These are phyloP conservation scores for Talaromyces sp. DNA, from an alignment of 2,329 filamentous ascomycete species.

Conservation along the genomic window DNA sequence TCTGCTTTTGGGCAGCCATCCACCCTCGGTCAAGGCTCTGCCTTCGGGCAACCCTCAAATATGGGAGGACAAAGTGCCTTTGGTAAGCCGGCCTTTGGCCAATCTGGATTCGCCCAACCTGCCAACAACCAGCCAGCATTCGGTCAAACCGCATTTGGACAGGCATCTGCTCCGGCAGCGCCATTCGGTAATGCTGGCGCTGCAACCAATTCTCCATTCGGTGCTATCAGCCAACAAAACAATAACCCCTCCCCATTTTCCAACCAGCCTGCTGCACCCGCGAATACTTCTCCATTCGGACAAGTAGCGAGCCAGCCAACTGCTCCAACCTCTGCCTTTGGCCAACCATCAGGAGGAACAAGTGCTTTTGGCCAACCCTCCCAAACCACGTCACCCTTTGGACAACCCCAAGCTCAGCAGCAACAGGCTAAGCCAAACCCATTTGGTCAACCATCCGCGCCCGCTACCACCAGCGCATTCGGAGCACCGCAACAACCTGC, in stretches of 20 bases:
- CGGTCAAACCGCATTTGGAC: slow-evolving; percentile 8
- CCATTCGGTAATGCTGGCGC: slow-evolving; percentile 2
- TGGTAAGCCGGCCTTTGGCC: slow-evolving; percentile 25
- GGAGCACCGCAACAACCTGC: slow-evolving; percentile 24
- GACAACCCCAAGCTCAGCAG: slow-evolving; percentile 8
- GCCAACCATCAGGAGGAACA: slow-evolving; percentile 26
- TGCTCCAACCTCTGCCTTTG: slow-evolving; percentile 16
- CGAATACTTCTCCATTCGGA: slow-evolving; percentile 7
- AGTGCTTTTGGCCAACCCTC: slow-evolving; percentile 31
- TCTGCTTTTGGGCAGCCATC: slow-evolving; percentile 18
- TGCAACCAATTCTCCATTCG: slow-evolving; percentile 5
- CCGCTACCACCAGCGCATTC: slow-evolving; percentile 32
- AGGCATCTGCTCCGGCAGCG: slow-evolving; percentile 9
- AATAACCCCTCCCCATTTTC: neutral
- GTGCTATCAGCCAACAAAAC: neutral
- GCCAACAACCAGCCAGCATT: slow-evolving; percentile 6
- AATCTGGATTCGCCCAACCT: slow-evolving; percentile 29
- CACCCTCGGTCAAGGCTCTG: slow-evolving; percentile 13
- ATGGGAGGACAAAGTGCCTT: slow-evolving; percentile 18
- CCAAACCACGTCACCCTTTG: slow-evolving; percentile 13
- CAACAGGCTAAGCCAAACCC: slow-evolving; percentile 14
- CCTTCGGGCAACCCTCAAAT: slow-evolving; percentile 17
- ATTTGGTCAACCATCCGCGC: slow-evolving; percentile 36
- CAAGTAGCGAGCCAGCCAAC: slow-evolving; percentile 12
- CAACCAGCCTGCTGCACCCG: neutral